phyloP scores from a whole-genome alignment of 139 green algal genomes.

The Penium margaritaceum region DNA sequence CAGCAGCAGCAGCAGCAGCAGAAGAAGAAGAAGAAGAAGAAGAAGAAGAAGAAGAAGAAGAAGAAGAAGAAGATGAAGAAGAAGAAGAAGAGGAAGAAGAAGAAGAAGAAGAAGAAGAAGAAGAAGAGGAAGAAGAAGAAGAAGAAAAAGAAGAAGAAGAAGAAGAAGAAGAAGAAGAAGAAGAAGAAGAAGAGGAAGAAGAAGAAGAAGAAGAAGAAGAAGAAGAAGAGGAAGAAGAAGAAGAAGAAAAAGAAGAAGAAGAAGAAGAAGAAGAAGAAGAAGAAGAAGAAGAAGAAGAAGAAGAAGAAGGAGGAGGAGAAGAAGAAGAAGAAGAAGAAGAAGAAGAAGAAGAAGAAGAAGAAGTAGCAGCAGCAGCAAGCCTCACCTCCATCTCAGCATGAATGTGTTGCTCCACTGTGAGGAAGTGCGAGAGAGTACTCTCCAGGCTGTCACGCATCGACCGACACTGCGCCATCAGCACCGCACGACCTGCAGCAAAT shows the following conservation, averaged over 20 bases:
- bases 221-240: conserved; percentile 5
- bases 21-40: too few species aligned
- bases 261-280: conserved; percentile 3
- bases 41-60: conserved; percentile 3
- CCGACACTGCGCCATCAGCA: too few species aligned
- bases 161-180: conserved; percentile 2
- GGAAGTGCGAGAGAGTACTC: too few species aligned
- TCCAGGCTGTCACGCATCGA: too few species aligned
- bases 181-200: conserved; percentile 1
- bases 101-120: conserved; percentile 3
- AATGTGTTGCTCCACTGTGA: too few species aligned
- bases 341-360: conserved; percentile 3
- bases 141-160: conserved; percentile 7
- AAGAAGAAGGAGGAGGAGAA: not conserved
- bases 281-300: conserved; percentile 6
- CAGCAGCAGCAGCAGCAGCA: too few species aligned
- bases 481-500: too few species aligned
- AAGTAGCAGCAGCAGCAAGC: too few species aligned
- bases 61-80: conserved; percentile 7
- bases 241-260: conserved; percentile 2
- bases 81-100: conserved; percentile 6
- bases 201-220: conserved; percentile 1
- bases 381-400: not conserved
- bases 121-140: conserved; percentile 7
- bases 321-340: conserved; percentile 6